These are phyloP conservation scores for Tagetes patula DNA, from an alignment of 129 eudicot species.

Conservation along the genomic window DNA sequence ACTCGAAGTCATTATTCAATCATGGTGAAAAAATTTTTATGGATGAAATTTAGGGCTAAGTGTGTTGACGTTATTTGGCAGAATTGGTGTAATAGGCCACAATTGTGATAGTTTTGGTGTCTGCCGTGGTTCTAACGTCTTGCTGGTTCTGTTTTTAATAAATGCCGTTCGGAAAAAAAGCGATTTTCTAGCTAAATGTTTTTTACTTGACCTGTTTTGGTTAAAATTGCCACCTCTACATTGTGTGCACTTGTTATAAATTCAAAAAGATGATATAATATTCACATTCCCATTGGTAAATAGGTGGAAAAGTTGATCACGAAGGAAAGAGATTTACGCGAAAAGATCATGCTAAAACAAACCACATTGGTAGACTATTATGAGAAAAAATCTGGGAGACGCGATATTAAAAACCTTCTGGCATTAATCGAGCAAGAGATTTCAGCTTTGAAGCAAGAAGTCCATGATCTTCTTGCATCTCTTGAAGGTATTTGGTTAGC, in stretches of 20 bases:
- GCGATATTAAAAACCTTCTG: conserved; percentile 78
- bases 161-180: too few relatives aligned
- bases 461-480: conserved; percentile 78
- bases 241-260: too few relatives aligned
- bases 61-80: too few relatives aligned
- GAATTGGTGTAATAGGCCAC: too few relatives aligned
- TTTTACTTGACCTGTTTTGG: too few relatives aligned
- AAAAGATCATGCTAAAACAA: conserved; percentile 81
- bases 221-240: not conserved
- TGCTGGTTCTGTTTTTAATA: too few relatives aligned
- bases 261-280: not conserved
- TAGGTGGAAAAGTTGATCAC: conserved; percentile 83
- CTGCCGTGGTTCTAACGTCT: too few relatives aligned
- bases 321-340: conserved; percentile 89
- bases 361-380: conserved; percentile 70
- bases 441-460: conserved; percentile 74
- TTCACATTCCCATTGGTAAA: conserved; percentile 2
- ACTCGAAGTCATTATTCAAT: too few relatives aligned
- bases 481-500: conserved; percentile 56
- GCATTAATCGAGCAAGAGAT: conserved; percentile 80
- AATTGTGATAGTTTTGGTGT: too few relatives aligned
- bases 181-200: too few relatives aligned
- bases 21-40: too few relatives aligned
- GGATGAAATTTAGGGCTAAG: too few relatives aligned
- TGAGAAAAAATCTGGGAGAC: conserved; percentile 77